Conservation (phyloP, 768 basidiomycete genomes). For the Megacollybia marginata region DNA sequence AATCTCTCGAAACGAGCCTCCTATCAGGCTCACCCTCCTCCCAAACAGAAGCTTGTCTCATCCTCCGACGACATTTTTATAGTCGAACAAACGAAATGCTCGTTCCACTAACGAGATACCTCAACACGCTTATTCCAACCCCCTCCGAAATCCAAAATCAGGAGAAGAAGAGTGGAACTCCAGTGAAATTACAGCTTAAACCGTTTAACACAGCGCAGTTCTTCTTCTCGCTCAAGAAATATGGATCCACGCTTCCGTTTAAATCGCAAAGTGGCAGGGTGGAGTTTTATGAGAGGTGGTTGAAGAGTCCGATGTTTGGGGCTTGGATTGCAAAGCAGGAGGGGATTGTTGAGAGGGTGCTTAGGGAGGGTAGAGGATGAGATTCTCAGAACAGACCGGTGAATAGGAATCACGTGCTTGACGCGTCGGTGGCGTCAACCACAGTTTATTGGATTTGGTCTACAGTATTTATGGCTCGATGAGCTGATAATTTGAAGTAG, state of each 20-base stretch:
- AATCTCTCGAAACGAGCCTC: constrained; percentile 44
- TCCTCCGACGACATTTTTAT: constrained; percentile 76
- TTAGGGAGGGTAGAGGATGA: constrained; percentile 22
- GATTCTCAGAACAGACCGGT: no score
- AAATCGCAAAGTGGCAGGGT: constrained; percentile 53
- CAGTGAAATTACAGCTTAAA: constrained; percentile 44
- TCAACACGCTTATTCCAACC: constrained; percentile 78
- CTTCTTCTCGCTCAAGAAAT: constrained; percentile 61
- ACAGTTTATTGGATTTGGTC: no score
- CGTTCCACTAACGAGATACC: constrained; percentile 86
- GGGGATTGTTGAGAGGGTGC: constrained; percentile 52
- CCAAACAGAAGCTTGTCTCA: constrained; percentile 29
- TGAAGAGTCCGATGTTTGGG: constrained; percentile 72
- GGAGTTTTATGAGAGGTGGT: constrained; percentile 74
- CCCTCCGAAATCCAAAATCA: constrained; percentile 42
- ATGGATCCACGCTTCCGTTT: constrained; percentile 72
- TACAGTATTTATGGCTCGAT: no score
- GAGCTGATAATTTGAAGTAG: no score
- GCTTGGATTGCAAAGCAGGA: constrained; percentile 76
- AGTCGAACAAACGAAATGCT: constrained; percentile 81
- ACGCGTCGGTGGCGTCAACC: no score
- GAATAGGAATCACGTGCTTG: no score
- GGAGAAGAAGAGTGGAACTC: constrained; percentile 14
- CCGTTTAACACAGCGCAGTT: constrained; percentile 67
- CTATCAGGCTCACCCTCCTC: no score